Base-by-base conservation (phyloP, 176 grass and related monocot species). In the Phyllostachys edulis region DNA sequence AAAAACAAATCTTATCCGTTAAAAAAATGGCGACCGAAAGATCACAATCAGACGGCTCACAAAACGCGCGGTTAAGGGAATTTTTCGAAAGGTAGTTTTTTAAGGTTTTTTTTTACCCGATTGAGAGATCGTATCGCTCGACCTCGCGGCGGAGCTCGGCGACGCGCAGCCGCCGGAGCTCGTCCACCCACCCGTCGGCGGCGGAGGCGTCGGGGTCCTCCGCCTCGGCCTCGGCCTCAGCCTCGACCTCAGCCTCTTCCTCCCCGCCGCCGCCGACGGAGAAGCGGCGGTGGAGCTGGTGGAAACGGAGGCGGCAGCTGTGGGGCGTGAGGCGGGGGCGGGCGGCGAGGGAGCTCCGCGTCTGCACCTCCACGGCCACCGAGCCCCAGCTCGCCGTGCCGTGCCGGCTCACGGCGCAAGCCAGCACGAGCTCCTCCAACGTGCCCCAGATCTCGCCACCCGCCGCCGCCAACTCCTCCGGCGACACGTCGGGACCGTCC, bases 81-180 rank as follows among this genome's bases (percentile, higher is more conserved):
- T 20, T 5, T 5, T 80, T 80, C 41, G 21, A 62, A 52, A 75
- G 61, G 67, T 23, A 45, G 23, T 46, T 72, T 52, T 63, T 80
- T 15, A 46, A 9, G 32, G 36, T 85, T 73, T 41, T 57, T 51
- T 15, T 0, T 75, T 94, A 99, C 96, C 82, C 89, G 80, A 99
- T 96, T 12, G 96, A 99, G 45, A 96, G 77, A 91, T 99, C 93
- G 93, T 87, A 89, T 84, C 91, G 91, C 80, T 99, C 89, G 57
- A 99, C 91, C 89, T 99, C 91, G 36, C 93, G 89, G 56, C 96
- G 93, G 88, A 99, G 93, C 89, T 99, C 96, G 37, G 93, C 90
- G 47, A 99, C 93, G 76, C 96, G 91, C 41, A 94, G 85, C 40
- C 87, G 90, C 29, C 96, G 93, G 54, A 99, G 93, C 74, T 99